Evolutionary conservation across 2,329 filamentous ascomycete genomes (phyloP).

Genomic region (Chalaropsis thielavioides): DNA sequence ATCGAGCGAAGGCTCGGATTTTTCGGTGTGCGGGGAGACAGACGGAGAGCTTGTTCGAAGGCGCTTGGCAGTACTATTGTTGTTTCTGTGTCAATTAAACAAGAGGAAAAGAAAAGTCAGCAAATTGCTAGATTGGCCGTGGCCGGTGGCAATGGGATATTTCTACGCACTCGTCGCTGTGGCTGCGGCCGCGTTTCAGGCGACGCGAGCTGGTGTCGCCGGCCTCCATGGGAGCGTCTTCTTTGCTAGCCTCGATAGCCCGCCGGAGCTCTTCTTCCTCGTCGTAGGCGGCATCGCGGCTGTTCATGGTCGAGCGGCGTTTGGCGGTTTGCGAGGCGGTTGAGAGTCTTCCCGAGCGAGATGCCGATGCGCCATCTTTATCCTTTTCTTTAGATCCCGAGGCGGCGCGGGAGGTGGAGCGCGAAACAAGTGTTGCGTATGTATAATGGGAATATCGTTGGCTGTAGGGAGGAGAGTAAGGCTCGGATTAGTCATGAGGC

Average conservation of each 20-base stretch:
- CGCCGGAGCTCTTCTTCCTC: slow-evolving; percentile 80
- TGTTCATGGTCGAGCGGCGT: slow-evolving; percentile 93
- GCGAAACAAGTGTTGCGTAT: slow-evolving; percentile 42
- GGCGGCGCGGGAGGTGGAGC: slow-evolving; percentile 44
- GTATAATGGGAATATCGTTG: slow-evolving; percentile 54
- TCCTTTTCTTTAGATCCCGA: slow-evolving; percentile 34
- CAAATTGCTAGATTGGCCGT: not conserved
- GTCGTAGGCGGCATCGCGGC: slow-evolving; percentile 84
- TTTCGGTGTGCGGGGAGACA: slow-evolving; percentile 39
- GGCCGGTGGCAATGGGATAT: too few relatives aligned
- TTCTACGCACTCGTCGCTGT: slow-evolving; percentile 76
- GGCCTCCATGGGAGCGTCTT: slow-evolving; percentile 45
- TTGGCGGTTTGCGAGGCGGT: slow-evolving; percentile 50
- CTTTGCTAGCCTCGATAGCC: slow-evolving; percentile 90
- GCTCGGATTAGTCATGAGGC: not conserved
- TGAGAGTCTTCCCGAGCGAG: slow-evolving; percentile 42
- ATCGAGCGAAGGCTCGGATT: slow-evolving; percentile 35
- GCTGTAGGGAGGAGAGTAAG: slow-evolving; percentile 25
- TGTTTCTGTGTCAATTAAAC: slow-evolving; percentile 40
- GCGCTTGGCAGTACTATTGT: slow-evolving; percentile 53
- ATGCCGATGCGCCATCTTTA: slow-evolving; percentile 45
- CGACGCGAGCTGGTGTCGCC: slow-evolving; percentile 42
- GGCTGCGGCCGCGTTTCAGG: slow-evolving; percentile 72
- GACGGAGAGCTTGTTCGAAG: slow-evolving; percentile 71
- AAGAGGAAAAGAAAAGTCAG: slow-evolving; percentile 9